Evolutionary conservation across 306 rosid species (phyloP).

Genomic region (Cicer arietinum): DNA sequence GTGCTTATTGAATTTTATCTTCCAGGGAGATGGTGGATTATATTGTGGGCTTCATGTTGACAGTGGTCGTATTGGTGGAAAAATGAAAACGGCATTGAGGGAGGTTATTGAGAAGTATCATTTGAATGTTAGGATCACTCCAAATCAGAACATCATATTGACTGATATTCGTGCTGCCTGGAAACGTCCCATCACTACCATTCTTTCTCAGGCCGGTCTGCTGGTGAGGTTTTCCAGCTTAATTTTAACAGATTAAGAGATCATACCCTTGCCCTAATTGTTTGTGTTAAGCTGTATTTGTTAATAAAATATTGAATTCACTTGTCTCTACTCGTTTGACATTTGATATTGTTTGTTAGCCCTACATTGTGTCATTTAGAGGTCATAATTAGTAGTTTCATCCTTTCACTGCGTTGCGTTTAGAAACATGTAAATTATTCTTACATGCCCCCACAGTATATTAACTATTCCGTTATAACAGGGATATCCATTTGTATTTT

Average conservation of each 20-base stretch:
- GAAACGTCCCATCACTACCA: constrained; percentile 91
- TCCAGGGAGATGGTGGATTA: constrained; percentile 87
- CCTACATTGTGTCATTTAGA: constrained; percentile 22
- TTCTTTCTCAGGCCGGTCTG: constrained; percentile 92
- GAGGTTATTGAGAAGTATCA: constrained; percentile 90
- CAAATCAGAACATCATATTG: constrained; percentile 90
- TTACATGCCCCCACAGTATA: neutral
- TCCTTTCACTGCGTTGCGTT: constrained; percentile 8
- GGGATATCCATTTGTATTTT: constrained; percentile 9
- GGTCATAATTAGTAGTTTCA: constrained; percentile 15
- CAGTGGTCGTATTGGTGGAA: constrained; percentile 86
- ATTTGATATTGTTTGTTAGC: constrained; percentile 1
- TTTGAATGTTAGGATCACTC: constrained; percentile 84
- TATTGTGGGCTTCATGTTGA: constrained; percentile 94
- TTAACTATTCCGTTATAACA: neutral
- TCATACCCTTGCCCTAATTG: neutral
- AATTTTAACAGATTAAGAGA: neutral
- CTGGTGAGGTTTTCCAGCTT: constrained; percentile 71
- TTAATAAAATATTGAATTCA: constrained; percentile 10
- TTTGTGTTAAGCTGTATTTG: constrained; percentile 32
- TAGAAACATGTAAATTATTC: neutral
- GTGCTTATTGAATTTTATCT: constrained; percentile 28
- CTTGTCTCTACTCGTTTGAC: neutral
- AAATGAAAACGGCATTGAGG: constrained; percentile 81
- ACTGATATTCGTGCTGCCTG: constrained; percentile 80